Base-by-base conservation (phyloP, 2,329 filamentous ascomycete species). In the Pseudopithomyces chartarum region DNA sequence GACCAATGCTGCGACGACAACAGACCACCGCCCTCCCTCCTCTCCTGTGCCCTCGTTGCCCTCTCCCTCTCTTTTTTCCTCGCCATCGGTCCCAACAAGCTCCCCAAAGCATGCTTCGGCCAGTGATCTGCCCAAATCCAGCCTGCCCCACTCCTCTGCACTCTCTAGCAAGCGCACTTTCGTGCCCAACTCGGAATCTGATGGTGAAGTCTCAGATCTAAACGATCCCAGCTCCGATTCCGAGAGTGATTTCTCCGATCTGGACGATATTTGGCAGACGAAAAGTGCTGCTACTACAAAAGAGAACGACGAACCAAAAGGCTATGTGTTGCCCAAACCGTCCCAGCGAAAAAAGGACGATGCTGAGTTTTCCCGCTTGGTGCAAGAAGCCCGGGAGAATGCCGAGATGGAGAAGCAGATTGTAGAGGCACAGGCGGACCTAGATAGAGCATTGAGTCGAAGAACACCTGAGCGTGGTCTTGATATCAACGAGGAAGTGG, bases 151-250 rank as follows among this genome's bases (percentile, higher is more conserved):
- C 34, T 65, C 65, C 3, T 71, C 71, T 5, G 61, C 61, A 23
- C 66, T 61, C 39, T 38, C 58, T 62, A 85, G 71, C 79, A 85
- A 64, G 75, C 71, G 78, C 15, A 56, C 85, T 12, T 78, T 88
- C 54, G 89, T 79, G 56, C 78, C 82, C 64, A 84, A 29, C 26
- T 29, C 26, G 84, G 2, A 71, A 72, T 51, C 62, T 65, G 10
- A 61, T 76, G 2, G 79, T 93, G 22, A 29, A 8, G 26, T 29
- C 8, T 29, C 26, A 4, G 8, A 29, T 8, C 26, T 29, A 29
- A 8, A 29, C 26, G 26, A 29, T 29, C 81, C 82, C 44, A 87
- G 85, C 52, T 92, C 90, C 0, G 90, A 93, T 66, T 88, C 89
- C 10, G 89, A 90, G n/a, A 84, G 84, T 17, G 83, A 82, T 8